Evolutionary conservation across 768 basidiomycete species (phyloP).

Genomic region (Serendipita sp.): DNA sequence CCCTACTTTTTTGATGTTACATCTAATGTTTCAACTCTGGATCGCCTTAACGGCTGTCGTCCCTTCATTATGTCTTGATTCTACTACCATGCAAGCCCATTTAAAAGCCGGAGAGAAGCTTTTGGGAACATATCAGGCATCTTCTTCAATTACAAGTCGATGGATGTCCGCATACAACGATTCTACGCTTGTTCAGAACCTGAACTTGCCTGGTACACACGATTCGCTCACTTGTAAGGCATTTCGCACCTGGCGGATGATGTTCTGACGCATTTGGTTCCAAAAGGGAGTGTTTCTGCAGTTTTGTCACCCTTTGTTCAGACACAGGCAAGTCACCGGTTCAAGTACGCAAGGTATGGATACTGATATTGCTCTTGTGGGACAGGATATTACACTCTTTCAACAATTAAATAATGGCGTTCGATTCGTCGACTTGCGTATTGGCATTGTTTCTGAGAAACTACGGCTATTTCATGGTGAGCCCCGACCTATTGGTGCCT

Average conservation of each 20-base stretch:
- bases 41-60: background rate
- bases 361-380: background rate
- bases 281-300: slow-evolving; percentile 5
- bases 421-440: slow-evolving; percentile 14
- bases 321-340: background rate
- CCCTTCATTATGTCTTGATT: background rate
- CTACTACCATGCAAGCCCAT: background rate
- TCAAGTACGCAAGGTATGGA: background rate
- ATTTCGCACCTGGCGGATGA: background rate
- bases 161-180: slow-evolving; percentile 34
- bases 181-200: slow-evolving; percentile 27
- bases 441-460: slow-evolving; percentile 11
- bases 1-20: background rate
- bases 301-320: background rate
- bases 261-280: slow-evolving; percentile 11
- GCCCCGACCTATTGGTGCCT: background rate
- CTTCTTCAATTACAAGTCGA: background rate
- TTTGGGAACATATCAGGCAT: background rate
- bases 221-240: slow-evolving; percentile 27
- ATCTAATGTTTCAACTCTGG: background rate
- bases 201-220: slow-evolving; percentile 40
- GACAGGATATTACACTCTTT: slow-evolving; percentile 12
- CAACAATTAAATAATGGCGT: slow-evolving; percentile 15
- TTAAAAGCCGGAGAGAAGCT: background rate
- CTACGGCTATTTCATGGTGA: slow-evolving; percentile 14